Conservation (phyloP, 768 basidiomycete genomes). For the Guyanaporus albipodus region DNA sequence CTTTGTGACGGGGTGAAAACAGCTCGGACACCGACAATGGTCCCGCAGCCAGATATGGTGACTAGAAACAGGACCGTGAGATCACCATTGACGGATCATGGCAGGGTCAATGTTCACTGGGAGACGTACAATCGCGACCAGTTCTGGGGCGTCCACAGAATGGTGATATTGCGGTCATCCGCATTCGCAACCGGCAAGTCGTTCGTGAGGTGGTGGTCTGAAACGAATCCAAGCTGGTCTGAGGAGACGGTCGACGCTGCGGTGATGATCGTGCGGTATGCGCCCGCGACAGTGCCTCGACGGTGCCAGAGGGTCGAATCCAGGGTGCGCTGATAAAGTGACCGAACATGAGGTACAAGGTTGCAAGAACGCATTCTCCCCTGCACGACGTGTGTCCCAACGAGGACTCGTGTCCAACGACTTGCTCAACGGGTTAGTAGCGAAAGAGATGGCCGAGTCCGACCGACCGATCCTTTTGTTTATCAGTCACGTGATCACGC, state of each 20-base stretch:
- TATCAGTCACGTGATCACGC: too few relatives aligned
- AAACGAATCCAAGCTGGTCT: slow-evolving; percentile 27
- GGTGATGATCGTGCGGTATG: slow-evolving; percentile 3
- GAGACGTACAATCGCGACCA: slow-evolving; percentile 75
- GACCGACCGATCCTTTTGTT: too few relatives aligned
- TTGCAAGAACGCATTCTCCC: too few relatives aligned
- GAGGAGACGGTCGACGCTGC: slow-evolving; percentile 18
- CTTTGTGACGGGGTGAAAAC: slow-evolving; percentile 85
- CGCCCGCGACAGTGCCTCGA: not conserved
- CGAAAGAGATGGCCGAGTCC: too few relatives aligned
- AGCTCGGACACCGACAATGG: slow-evolving; percentile 84
- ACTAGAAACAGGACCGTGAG: slow-evolving; percentile 39
- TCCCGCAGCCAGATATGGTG: slow-evolving; percentile 91
- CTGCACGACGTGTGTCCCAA: not conserved
- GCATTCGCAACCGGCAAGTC: slow-evolving; percentile 52
- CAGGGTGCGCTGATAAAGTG: not conserved
- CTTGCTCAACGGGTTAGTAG: not conserved
- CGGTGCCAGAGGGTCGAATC: not conserved
- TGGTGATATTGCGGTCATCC: slow-evolving; percentile 57
- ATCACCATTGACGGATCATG: not conserved
- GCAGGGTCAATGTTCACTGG: not conserved
- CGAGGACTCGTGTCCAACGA: not conserved
- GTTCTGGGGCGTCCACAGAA: slow-evolving; percentile 68
- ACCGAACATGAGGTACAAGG: not conserved
- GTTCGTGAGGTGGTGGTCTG: slow-evolving; percentile 8